Evolutionary conservation across 306 rosid species (phyloP).

Genomic region (Hylodesmum podocarpum): DNA sequence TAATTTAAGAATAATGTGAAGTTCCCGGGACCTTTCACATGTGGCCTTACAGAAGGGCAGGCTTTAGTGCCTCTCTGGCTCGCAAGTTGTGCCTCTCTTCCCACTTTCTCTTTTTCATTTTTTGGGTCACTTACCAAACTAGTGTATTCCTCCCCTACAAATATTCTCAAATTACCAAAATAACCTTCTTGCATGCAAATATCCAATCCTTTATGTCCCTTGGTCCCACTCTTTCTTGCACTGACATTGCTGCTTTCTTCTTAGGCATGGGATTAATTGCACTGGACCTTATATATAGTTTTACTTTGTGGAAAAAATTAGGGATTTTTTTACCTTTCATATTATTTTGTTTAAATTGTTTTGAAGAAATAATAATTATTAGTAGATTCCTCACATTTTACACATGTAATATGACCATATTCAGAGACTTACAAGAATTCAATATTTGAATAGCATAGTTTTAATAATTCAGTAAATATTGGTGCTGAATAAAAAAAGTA

Average conservation of each 20-base stretch:
- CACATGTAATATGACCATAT: not conserved
- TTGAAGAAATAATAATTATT: no score
- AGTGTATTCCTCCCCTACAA: conserved; percentile 20
- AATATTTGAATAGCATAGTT: not conserved
- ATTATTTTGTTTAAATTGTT: no score
- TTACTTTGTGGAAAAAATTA: no score
- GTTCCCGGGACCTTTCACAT: conserved; percentile 66
- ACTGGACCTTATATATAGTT: not conserved
- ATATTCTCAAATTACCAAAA: conserved; percentile 30
- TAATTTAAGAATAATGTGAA: conserved; percentile 13
- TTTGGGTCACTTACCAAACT: conserved; percentile 32
- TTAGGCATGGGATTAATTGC: conserved; percentile 12
- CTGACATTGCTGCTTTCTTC: not conserved
- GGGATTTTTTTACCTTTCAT: not conserved
- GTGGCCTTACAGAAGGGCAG: conserved; percentile 76
- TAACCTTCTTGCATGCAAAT: conserved; percentile 26
- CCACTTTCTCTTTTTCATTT: conserved; percentile 45
- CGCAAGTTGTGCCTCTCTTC: conserved; percentile 56
- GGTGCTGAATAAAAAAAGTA: not conserved
- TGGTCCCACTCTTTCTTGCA: conserved; percentile 18
- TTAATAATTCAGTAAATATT: not conserved
- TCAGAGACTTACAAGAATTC: not conserved
- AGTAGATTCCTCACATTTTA: not conserved
- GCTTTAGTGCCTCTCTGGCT: conserved; percentile 61
- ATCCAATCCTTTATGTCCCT: not conserved